Base-by-base conservation (phyloP, 495 filamentous ascomycete species). In the Penicillium soppii region DNA sequence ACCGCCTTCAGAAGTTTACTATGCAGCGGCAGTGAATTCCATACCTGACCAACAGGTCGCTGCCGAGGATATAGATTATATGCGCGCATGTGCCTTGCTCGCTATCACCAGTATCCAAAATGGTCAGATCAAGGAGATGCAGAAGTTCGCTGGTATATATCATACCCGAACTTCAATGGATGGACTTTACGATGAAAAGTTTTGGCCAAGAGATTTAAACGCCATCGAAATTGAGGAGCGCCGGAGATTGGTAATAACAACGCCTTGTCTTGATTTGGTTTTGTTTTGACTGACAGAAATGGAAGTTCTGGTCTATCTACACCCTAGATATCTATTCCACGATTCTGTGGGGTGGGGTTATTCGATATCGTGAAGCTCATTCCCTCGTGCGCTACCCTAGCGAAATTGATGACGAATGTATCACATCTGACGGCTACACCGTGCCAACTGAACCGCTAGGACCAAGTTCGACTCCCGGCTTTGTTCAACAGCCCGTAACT, bases 241-340 rank as follows among this genome's bases (percentile, higher is more conserved):
- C 21, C 63, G 76, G 44, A 59, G 77, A 61, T 47, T 80, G 44
- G 74, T 76, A 65, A n/a, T n/a, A n/a, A n/a, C n/a, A n/a, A n/a
- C n/a, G n/a, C n/a, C n/a, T n/a, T n/a, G n/a, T n/a, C n/a, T n/a
- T n/a, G n/a, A n/a, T n/a, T n/a, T n/a, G n/a, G n/a, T n/a, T n/a
- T n/a, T n/a, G n/a, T n/a, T n/a, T n/a, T n/a, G n/a, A n/a, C n/a
- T n/a, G n/a, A n/a, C n/a, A n/a, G n/a, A n/a, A n/a, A n/a, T n/a
- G n/a, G n/a, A n/a, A 77, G 69, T 78, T 78, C 50, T 81, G 78
- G 78, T 76, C 77, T 23, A 78, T 76, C 26, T 81, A 81, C 50
- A 73, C 70, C 5, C 47, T 81, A 4, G 77, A 81, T 41, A 66
- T 81, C 32, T 79, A 73, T 58, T 68, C 70, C 5, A 69, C 70